Evolutionary conservation across 2,329 filamentous ascomycete species (phyloP).

Genomic region (Coniella lustricola): DNA sequence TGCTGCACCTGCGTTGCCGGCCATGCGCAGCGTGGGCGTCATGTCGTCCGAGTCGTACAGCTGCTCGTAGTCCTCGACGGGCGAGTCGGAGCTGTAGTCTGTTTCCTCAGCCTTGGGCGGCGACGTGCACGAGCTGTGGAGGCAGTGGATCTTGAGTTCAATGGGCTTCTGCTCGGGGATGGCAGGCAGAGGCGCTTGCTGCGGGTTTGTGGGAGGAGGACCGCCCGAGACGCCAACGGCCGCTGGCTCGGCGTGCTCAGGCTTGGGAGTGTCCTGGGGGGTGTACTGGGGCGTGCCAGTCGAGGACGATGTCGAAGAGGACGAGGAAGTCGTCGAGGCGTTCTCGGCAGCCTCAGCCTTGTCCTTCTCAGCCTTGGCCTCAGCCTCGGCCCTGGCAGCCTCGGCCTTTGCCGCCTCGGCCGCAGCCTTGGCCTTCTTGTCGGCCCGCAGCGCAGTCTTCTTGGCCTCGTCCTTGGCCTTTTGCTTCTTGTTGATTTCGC

Average conservation of each 20-base stretch:
- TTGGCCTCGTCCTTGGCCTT: constrained; percentile 36
- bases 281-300: constrained; percentile 22
- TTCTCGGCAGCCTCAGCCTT: constrained; percentile 20
- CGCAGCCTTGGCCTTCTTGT: constrained; percentile 30
- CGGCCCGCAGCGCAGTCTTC: constrained; percentile 30
- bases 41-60: constrained; percentile 54
- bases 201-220: constrained; percentile 13
- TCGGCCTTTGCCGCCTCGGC: too few relatives aligned
- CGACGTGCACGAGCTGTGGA: constrained; percentile 4
- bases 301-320: constrained; percentile 16
- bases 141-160: constrained; percentile 9
- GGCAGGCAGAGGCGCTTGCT: background rate
- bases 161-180: constrained; percentile 1
- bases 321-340: constrained; percentile 18
- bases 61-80: constrained; percentile 52
- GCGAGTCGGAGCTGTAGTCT: constrained; percentile 52
- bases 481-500: constrained; percentile 32
- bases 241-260: constrained; percentile 16
- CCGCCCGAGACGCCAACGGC: constrained; percentile 17
- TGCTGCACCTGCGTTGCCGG: constrained; percentile 28
- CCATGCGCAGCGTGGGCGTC: constrained; percentile 40
- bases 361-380: background rate
- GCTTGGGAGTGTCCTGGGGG: constrained; percentile 24
- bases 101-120: constrained; percentile 30
- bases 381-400: constrained; percentile 3